phyloP scores from a whole-genome alignment of 1,139 yeast genomes.

The Pneumocystis wakefieldiae region DNA sequence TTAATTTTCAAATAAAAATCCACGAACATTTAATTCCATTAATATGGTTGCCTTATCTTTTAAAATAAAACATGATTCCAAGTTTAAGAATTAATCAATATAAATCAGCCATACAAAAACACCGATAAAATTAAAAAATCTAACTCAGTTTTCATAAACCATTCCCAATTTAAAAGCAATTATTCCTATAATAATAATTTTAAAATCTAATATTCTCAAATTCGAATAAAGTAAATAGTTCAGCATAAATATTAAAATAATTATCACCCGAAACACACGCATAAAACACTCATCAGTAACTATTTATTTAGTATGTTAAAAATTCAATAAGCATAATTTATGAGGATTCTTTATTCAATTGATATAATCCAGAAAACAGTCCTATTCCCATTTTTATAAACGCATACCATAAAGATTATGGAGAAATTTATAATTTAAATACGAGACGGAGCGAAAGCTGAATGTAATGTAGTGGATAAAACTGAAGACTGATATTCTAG shows the following conservation, averaged over 20 bases:
- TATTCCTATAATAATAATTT: background rate
- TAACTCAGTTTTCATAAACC: background rate
- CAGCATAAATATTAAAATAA: background rate
- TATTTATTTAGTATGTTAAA: background rate
- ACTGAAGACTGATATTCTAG: background rate
- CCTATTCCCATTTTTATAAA: background rate
- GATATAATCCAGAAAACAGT: background rate
- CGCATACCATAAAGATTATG: background rate
- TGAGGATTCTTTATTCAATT: background rate
- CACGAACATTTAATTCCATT: background rate
- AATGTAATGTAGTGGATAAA: background rate
- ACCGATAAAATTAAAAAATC: background rate
- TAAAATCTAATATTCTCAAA: background rate
- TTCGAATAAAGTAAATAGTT: background rate
- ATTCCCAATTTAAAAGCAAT: background rate
- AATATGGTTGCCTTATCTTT: background rate
- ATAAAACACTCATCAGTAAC: background rate
- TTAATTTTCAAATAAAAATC: background rate
- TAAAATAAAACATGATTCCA: background rate
- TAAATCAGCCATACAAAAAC: background rate
- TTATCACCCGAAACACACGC: background rate
- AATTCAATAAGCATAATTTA: background rate
- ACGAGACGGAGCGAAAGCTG: background rate
- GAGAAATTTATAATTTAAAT: background rate
- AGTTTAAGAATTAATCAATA: background rate